Evolutionary conservation across 768 basidiomycete genomes (phyloP).

Genomic region (Collybia nuda): DNA sequence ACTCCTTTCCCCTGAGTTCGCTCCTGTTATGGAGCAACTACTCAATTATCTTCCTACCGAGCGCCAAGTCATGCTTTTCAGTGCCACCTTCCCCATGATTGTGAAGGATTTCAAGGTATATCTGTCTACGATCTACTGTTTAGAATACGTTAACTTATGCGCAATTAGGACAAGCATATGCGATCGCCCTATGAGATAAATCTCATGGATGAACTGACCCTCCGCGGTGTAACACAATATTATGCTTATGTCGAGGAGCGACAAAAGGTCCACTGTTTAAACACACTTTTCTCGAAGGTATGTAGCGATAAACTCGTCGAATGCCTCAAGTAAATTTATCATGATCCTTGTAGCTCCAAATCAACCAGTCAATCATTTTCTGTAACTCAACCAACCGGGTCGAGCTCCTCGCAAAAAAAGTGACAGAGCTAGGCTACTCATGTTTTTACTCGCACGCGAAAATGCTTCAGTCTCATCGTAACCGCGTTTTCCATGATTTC

Average conservation of each 20-base stretch:
- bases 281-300: conserved; percentile 98
- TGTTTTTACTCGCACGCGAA: conserved; percentile 99
- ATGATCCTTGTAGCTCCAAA: conserved; percentile 76
- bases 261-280: conserved; percentile 99
- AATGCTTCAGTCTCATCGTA: conserved; percentile 98
- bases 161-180: conserved; percentile 90
- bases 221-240: conserved; percentile 98
- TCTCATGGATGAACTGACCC: conserved; percentile 99
- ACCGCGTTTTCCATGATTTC: conserved; percentile 99
- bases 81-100: conserved; percentile 97
- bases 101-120: conserved; percentile 98
- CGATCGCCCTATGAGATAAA: conserved; percentile 95
- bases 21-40: conserved; percentile 97
- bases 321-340: neutral
- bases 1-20: conserved; percentile 94
- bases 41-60: conserved; percentile 80
- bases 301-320: conserved; percentile 10
- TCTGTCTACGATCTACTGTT: neutral
- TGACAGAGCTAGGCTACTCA: conserved; percentile 98
- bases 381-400: conserved; percentile 99
- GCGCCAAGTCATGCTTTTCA: conserved; percentile 98
- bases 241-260: conserved; percentile 99
- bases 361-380: conserved; percentile 99
- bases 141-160: conserved; percentile 8
- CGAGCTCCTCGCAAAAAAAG: conserved; percentile 98